Conservation (phyloP, 2,329 filamentous ascomycete species). For the Neofusicoccum sp. region DNA sequence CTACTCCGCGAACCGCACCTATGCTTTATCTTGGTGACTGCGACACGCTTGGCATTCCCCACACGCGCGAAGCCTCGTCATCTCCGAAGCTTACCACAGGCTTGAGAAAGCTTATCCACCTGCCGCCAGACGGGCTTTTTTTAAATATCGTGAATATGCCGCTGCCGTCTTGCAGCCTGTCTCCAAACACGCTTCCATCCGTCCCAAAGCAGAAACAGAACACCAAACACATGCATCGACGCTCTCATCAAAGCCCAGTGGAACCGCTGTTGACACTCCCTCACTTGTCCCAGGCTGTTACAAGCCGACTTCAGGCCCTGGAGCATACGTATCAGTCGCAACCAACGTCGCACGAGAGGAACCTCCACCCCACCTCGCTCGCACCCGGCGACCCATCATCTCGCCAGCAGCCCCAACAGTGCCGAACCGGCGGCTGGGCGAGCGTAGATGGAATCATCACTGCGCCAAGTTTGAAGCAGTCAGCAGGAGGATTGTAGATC, state of each 20-base stretch:
- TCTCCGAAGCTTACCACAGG: slow-evolving; percentile 26
- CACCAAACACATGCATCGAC: slow-evolving; percentile 30
- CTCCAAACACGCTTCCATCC: slow-evolving; percentile 29
- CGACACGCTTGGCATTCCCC: slow-evolving; percentile 22
- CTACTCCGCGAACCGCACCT: slow-evolving; percentile 7
- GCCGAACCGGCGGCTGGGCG: too few relatives aligned
- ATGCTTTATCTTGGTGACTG: slow-evolving; percentile 17
- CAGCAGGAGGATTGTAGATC: too few relatives aligned
- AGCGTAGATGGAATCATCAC: too few relatives aligned
- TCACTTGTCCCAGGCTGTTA: slow-evolving; percentile 29
- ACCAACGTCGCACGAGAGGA: slow-evolving; percentile 26
- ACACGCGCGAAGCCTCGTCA: slow-evolving; percentile 19
- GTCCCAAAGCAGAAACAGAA: slow-evolving; percentile 28
- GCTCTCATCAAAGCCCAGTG: slow-evolving; percentile 29
- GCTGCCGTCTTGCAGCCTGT: slow-evolving; percentile 22
- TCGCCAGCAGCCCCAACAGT: slow-evolving; percentile 27
- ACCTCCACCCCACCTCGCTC: slow-evolving; percentile 25
- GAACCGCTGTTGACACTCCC: slow-evolving; percentile 28
- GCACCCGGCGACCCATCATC: slow-evolving; percentile 28
- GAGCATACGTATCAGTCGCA: slow-evolving; percentile 31
- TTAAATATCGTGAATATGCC: slow-evolving; percentile 25
- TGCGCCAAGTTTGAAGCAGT: too few relatives aligned
- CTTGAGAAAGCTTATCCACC: slow-evolving; percentile 27
- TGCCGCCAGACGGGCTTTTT: slow-evolving; percentile 25
- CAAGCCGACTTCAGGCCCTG: slow-evolving; percentile 35